These are phyloP conservation scores for Trichosanthes truncata DNA, from an alignment of 306 rosid species.

Conservation along the genomic window DNA sequence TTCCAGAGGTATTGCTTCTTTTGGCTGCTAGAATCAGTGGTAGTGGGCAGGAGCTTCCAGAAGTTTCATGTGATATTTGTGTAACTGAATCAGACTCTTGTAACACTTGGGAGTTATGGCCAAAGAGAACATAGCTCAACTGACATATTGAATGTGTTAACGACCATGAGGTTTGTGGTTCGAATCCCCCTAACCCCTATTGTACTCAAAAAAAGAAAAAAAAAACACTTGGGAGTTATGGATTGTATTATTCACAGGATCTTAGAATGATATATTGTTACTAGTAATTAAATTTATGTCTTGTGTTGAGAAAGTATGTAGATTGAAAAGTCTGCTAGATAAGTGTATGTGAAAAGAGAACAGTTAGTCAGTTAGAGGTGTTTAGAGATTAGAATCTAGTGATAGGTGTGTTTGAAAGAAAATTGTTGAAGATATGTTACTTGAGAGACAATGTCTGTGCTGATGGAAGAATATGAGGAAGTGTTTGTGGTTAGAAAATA, in stretches of 20 bases:
- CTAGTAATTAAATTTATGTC: neutral
- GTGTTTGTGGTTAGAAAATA: neutral
- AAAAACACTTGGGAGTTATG: neutral
- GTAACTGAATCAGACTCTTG: neutral
- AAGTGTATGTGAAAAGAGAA: neutral
- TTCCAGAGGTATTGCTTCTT: neutral
- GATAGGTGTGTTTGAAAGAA: neutral
- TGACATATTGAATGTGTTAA: too few species aligned
- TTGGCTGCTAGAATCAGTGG: neutral
- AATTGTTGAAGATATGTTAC: neutral
- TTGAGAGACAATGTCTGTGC: neutral
- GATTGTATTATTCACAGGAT: neutral
- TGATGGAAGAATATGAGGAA: neutral
- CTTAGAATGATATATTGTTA: neutral
- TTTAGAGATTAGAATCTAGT: neutral
- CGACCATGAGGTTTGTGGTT: too few species aligned
- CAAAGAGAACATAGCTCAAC: too few species aligned
- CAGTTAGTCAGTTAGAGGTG: neutral
- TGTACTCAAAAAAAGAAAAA: too few species aligned
- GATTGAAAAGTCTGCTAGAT: neutral
- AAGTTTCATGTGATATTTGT: neutral
- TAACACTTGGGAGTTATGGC: neutral
- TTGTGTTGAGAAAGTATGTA: neutral
- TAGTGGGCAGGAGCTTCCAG: neutral
- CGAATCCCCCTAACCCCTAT: too few species aligned